Evolutionary conservation across 1,284 basidiomycete genomes (phyloP), one percentile per base, ranked within the genome.

Genomic region (Tetrapyrgos nigripes): DNA sequence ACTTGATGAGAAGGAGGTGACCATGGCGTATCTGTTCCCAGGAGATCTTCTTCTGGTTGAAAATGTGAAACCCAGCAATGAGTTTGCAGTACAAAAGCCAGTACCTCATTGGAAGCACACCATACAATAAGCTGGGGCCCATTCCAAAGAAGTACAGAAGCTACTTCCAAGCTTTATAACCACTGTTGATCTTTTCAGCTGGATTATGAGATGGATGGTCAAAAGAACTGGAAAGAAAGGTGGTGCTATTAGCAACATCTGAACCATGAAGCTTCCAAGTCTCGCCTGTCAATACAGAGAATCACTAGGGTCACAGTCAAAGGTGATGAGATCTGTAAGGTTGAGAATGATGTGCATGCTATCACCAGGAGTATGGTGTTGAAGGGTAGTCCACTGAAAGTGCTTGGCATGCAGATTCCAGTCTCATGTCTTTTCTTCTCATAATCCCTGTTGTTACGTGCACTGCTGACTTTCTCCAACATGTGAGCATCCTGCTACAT

Each of bases 321-420:
- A 49, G 0, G 59, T n/a, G 0, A 75, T 9, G 0, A 79, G 62
- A 26, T 78, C 71, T 0, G 68, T 47, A 1, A 74, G 10, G 26
- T 78, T 77, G 19, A 72, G 53, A 52, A 79, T 73, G 0, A 50
- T 56, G 0, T 51, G 50, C 71, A 72, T 55, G 53, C 65, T 9
- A 14, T 43, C 33, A 53, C 19, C 17, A 35, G 74, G 0, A 59
- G 50, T n/a, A 70, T 54, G 1, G 24, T 45, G 23, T 56, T 23
- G 4, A 23, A 50, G 14, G 29, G n/a, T 3, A 71, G 58, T 14
- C 65, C 69, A 47, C 40, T 50, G 11, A 70, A 47, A n/a, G 69
- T 56, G 5, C 51, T 60, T 19, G 61, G 66, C 43, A 63, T 65
- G 9, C 43, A 47, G 17, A 69, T 49, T 0, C 70, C 37, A 14